phyloP scores from a whole-genome alignment of 495 filamentous ascomycete species.

The Penicillium samsonianum region DNA sequence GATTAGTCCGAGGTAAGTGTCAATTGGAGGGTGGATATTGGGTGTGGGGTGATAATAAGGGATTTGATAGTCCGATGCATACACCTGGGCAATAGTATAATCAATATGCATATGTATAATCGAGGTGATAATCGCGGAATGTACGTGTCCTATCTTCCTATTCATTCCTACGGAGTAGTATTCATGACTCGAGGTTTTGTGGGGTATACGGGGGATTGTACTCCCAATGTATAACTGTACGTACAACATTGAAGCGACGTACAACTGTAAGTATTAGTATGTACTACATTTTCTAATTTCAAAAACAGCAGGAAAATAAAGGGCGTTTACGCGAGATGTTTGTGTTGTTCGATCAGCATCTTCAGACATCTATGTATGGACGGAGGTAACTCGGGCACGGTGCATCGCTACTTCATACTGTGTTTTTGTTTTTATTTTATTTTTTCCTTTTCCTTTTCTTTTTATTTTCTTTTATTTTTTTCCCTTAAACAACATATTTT shows the following conservation, averaged over 20 bases:
- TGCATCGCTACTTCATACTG: slow-evolving; percentile 6
- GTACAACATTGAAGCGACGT: background rate
- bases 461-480: slow-evolving; percentile 9
- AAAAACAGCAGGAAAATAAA: background rate
- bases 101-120: background rate
- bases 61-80: background rate
- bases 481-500: too few relatives aligned
- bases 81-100: background rate
- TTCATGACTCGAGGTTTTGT: background rate
- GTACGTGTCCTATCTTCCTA: background rate
- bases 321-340: slow-evolving; percentile 11
- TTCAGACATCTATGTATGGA: slow-evolving; percentile 18
- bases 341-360: slow-evolving; percentile 16
- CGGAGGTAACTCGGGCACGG: slow-evolving; percentile 2
- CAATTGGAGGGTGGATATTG: background rate
- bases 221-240: background rate
- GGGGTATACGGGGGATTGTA: background rate
- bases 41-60: background rate
- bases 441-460: slow-evolving; percentile 6
- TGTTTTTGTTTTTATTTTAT: too few relatives aligned
- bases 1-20: background rate
- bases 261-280: background rate
- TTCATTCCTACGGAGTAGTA: background rate
- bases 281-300: background rate
- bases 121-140: too few relatives aligned